These are phyloP conservation scores for Penicillium rolfsii DNA, from an alignment of 2,329 filamentous ascomycete species.

Conservation along the genomic window DNA sequence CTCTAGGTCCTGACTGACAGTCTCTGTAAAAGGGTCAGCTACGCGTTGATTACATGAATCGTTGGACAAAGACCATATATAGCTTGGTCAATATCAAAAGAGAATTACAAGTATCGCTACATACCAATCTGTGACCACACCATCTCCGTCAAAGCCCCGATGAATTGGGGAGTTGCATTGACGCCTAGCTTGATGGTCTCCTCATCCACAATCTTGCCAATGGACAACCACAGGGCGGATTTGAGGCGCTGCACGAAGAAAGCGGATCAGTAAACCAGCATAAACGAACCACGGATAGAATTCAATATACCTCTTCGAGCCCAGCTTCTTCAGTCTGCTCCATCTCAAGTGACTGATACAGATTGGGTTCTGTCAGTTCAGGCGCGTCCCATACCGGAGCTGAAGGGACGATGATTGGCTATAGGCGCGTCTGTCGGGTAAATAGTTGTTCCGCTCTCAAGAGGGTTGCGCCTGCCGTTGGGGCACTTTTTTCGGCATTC, in stretches of 20 bases:
- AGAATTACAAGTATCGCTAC: constrained; percentile 14
- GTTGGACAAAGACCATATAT: too few relatives aligned
- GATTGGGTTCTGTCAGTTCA: not conserved
- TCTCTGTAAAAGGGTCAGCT: constrained; percentile 46
- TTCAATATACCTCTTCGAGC: constrained; percentile 38
- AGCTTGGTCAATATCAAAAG: not conserved
- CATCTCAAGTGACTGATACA: constrained; percentile 21
- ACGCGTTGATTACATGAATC: not conserved
- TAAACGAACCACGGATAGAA: not conserved
- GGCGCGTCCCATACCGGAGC: constrained; percentile 19
- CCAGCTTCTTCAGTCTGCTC: constrained; percentile 36
- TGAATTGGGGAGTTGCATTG: constrained; percentile 91
- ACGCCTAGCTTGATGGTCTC: constrained; percentile 72
- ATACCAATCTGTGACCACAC: constrained; percentile 85
- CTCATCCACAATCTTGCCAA: constrained; percentile 87
- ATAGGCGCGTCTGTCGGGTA: constrained; percentile 22
- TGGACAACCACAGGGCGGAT: constrained; percentile 78
- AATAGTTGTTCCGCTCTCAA: constrained; percentile 22
- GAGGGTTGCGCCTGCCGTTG: constrained; percentile 12
- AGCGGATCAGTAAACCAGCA: not conserved
- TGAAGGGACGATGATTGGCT: constrained; percentile 25
- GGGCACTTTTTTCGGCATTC: constrained; percentile 11
- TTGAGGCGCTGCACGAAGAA: constrained; percentile 69
- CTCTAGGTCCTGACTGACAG: constrained; percentile 63
- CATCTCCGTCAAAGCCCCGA: constrained; percentile 80